Evolutionary conservation across 345 rosid species (phyloP).

Genomic region (Erysimum cheiranthoides): DNA sequence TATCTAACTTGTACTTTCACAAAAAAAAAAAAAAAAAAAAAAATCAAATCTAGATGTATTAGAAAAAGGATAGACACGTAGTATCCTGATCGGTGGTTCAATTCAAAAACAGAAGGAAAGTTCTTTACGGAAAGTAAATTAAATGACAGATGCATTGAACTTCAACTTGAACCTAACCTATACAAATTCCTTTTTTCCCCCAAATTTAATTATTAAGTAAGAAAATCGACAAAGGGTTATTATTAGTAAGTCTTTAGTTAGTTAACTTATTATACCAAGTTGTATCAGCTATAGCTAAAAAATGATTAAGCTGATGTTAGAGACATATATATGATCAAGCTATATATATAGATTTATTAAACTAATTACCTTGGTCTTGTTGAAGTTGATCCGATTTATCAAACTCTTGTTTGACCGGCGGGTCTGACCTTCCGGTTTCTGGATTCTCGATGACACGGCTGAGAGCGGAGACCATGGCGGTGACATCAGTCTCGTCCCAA

Average conservation of each 20-base stretch:
- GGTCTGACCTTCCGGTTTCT: constrained; percentile 24
- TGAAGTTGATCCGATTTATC: constrained; percentile 43
- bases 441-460: constrained; percentile 60
- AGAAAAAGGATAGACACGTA: constrained; percentile 35
- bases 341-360: background rate
- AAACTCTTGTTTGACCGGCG: constrained; percentile 46
- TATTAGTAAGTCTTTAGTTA: constrained; percentile 42
- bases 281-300: constrained; percentile 8
- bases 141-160: constrained; percentile 59
- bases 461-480: constrained; percentile 86
- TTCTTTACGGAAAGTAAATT: constrained; percentile 68
- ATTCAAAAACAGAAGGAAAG: constrained; percentile 44
- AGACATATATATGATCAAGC: constrained; percentile 4
- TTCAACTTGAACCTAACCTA: constrained; percentile 36
- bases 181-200: constrained; percentile 40
- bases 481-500: constrained; percentile 73
- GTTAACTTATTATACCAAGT: constrained; percentile 25
- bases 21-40: background rate
- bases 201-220: constrained; percentile 23
- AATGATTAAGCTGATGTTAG: background rate
- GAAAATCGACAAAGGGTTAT: constrained; percentile 15
- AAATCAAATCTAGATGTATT: constrained; percentile 34
- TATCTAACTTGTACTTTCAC: constrained; percentile 25
- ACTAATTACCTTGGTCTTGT: constrained; percentile 54
- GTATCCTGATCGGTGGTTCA: constrained; percentile 43